Conservation (phyloP, 2,329 filamentous ascomycete genomes). For the Fusarium sp. region DNA sequence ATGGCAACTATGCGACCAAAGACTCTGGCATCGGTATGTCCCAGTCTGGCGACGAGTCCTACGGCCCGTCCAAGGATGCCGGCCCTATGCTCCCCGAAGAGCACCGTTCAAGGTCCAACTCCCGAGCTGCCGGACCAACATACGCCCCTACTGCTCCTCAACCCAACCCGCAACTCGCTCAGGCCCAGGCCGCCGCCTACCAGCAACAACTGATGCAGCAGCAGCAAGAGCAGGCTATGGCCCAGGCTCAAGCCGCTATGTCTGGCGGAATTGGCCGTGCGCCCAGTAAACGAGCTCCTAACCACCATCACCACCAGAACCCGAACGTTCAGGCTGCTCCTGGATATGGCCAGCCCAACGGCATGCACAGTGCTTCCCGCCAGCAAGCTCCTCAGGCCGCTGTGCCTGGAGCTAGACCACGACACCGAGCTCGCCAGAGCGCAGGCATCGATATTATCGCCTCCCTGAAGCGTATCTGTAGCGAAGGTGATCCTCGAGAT, state of each 20-base stretch:
- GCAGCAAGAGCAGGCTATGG: slow-evolving; percentile 87
- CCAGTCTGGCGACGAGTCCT: slow-evolving; percentile 68
- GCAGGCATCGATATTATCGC: slow-evolving; percentile 84
- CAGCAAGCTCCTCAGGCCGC: slow-evolving; percentile 53
- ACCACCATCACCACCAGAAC: slow-evolving; percentile 46
- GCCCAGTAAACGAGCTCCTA: slow-evolving; percentile 75
- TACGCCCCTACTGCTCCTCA: slow-evolving; percentile 60
- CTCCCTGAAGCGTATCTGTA: slow-evolving; percentile 89
- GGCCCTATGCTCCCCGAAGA: slow-evolving; percentile 73
- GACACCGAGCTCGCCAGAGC: slow-evolving; percentile 83
- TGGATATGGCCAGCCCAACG: slow-evolving; percentile 50
- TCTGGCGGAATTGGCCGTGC: slow-evolving; percentile 76
- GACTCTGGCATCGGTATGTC: slow-evolving; percentile 73
- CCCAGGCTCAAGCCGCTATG: slow-evolving; percentile 82
- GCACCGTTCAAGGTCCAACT: slow-evolving; percentile 76
- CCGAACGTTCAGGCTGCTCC: slow-evolving; percentile 42
- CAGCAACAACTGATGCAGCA: slow-evolving; percentile 77
- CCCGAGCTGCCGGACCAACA: slow-evolving; percentile 67
- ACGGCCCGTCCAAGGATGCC: slow-evolving; percentile 64
- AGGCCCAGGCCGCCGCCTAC: slow-evolving; percentile 61
- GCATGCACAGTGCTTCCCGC: slow-evolving; percentile 50
- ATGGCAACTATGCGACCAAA: slow-evolving; percentile 63
- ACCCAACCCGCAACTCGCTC: slow-evolving; percentile 44
- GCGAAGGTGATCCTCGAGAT: slow-evolving; percentile 86
- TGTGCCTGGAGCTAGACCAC: slow-evolving; percentile 71